A percentile compares a stretch with the other conserved stretches of the same genome.
Evolutionary conservation across 2,329 filamentous ascomycete species (phyloP).

Genomic region (Aspergillus eucalypticola): DNA sequence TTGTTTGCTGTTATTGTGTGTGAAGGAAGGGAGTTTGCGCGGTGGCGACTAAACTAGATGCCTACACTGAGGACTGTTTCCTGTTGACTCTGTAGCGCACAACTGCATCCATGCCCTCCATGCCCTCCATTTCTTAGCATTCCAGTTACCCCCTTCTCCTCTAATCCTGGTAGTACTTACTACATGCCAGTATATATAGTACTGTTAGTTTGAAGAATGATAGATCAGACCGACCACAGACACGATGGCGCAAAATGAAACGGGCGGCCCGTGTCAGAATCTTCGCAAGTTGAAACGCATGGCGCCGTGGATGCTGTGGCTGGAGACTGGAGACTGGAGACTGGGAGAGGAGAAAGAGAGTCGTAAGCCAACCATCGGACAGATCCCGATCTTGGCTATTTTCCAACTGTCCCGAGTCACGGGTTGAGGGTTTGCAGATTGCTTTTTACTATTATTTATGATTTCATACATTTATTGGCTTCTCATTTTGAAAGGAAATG

Average conservation of each 20-base stretch:
- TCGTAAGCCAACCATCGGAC: background rate
- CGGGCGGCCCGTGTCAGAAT: background rate
- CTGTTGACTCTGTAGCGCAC: too few relatives aligned
- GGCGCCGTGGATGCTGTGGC: background rate
- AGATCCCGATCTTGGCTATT: background rate
- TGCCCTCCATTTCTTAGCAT: too few relatives aligned
- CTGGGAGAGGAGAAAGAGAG: background rate
- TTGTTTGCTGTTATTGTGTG: too few relatives aligned
- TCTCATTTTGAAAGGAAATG: too few relatives aligned
- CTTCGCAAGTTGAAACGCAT: conserved; percentile 1
- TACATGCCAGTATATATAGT: background rate
- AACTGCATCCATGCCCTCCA: too few relatives aligned
- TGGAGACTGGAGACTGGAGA: background rate
- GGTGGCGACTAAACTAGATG: too few relatives aligned
- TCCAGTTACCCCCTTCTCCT: too few relatives aligned
- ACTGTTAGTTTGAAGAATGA: background rate
- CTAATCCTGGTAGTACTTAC: background rate
- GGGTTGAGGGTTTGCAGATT: too few relatives aligned
- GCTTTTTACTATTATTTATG: too few relatives aligned
- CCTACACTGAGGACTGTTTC: too few relatives aligned
- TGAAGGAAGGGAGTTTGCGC: too few relatives aligned
- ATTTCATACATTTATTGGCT: too few relatives aligned
- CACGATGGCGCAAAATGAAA: background rate
- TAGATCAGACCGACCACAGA: background rate
- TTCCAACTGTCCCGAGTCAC: background rate